Conservation (phyloP, 139 green algal genomes). For the Micromonas pusilla region DNA sequence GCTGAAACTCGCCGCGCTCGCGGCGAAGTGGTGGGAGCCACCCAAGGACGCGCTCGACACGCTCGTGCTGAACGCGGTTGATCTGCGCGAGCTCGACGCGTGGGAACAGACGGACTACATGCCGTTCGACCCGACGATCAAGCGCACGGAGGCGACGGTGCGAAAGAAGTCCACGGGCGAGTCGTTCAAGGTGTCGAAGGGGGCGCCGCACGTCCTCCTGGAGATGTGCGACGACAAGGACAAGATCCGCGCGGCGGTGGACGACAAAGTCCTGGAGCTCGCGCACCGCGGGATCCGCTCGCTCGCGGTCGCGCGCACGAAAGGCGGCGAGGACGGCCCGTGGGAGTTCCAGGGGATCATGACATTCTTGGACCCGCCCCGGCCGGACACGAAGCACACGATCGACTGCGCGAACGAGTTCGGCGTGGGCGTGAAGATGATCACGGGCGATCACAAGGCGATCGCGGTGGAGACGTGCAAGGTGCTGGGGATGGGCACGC, state of each 20-base stretch:
- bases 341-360: constrained; percentile 69
- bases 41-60: constrained; percentile 77
- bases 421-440: constrained; percentile 76
- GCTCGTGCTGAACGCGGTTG: constrained; percentile 54
- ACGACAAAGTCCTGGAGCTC: constrained; percentile 50
- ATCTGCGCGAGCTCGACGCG: neutral
- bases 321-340: neutral
- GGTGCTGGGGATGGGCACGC: constrained; percentile 65
- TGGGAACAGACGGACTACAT: constrained; percentile 61
- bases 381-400: constrained; percentile 67
- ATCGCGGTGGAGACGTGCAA: constrained; percentile 81
- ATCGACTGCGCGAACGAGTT: constrained; percentile 34
- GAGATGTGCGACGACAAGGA: constrained; percentile 45
- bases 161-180: constrained; percentile 15
- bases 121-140: constrained; percentile 80
- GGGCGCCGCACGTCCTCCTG: constrained; percentile 55
- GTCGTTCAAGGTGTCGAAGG: constrained; percentile 70
- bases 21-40: constrained; percentile 61
- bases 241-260: constrained; percentile 34
- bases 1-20: constrained; percentile 57
- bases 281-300: constrained; percentile 66
- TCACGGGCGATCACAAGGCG: constrained; percentile 72
- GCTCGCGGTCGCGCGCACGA: constrained; percentile 54
- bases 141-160: constrained; percentile 70
- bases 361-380: constrained; percentile 79